These are phyloP conservation scores for Penicillium sp. DNA, from an alignment of 2,329 filamentous ascomycete genomes.

Conservation along the genomic window DNA sequence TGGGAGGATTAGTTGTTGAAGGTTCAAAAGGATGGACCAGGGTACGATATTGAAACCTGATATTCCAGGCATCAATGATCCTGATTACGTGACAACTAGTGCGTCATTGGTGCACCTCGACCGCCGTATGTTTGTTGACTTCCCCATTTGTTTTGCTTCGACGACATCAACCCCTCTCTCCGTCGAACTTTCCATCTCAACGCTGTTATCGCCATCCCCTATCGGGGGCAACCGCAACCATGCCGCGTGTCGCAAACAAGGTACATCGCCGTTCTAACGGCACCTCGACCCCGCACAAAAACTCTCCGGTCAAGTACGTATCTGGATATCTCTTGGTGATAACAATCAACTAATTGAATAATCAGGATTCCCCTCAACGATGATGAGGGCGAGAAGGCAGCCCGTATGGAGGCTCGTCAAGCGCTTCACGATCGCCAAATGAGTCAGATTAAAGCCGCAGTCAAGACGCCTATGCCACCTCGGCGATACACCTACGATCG, in stretches of 20 bases:
- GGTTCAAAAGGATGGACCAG: background rate
- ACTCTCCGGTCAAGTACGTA: slow-evolving; percentile 52
- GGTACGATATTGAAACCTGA: background rate
- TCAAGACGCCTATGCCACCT: slow-evolving; percentile 45
- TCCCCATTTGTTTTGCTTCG: slow-evolving; percentile 27
- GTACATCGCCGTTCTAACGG: slow-evolving; percentile 48
- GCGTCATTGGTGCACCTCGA: slow-evolving; percentile 26
- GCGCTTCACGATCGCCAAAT: slow-evolving; percentile 86
- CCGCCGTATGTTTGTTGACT: slow-evolving; percentile 41
- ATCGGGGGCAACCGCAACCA: slow-evolving; percentile 38
- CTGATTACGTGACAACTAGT: slow-evolving; percentile 12
- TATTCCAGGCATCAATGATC: background rate
- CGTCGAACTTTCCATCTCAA: slow-evolving; percentile 14
- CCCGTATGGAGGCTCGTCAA: slow-evolving; percentile 81
- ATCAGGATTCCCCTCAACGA: slow-evolving; percentile 90
- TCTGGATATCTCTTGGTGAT: background rate
- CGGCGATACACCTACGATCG: slow-evolving; percentile 42
- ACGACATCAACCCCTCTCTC: slow-evolving; percentile 17
- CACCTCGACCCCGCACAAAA: slow-evolving; percentile 52
- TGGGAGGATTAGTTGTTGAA: background rate
- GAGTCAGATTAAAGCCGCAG: slow-evolving; percentile 83
- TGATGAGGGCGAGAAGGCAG: slow-evolving; percentile 87
- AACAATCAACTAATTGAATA: slow-evolving; percentile 19
- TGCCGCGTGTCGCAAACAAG: slow-evolving; percentile 58
- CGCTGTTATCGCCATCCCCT: slow-evolving; percentile 23